phyloP scores from a whole-genome alignment of 305 asterid genomes.

The Fraxinus platypoda region DNA sequence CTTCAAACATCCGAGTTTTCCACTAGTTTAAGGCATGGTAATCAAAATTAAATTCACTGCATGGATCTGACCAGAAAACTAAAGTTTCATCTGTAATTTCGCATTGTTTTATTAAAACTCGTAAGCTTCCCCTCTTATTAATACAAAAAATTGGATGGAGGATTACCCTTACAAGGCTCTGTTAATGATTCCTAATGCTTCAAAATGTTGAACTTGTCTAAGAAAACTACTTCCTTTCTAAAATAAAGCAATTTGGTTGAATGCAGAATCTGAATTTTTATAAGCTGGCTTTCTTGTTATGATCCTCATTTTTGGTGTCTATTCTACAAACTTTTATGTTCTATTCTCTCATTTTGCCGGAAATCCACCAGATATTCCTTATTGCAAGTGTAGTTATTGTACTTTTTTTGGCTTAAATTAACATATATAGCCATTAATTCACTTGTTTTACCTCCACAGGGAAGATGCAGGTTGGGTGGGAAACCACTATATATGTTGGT shows the following conservation, averaged over 20 bases:
- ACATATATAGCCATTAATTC: neutral
- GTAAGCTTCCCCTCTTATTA: neutral
- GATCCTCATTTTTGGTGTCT: neutral
- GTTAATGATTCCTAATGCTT: neutral
- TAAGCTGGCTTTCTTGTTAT: neutral
- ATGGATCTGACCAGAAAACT: neutral
- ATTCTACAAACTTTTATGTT: neutral
- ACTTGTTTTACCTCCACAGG: conserved; percentile 33
- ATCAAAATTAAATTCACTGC: neutral
- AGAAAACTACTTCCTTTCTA: neutral
- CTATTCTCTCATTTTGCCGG: neutral
- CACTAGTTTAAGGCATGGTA: neutral
- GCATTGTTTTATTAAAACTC: neutral
- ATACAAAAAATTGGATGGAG: neutral
- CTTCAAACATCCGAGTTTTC: neutral
- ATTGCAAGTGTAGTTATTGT: neutral
- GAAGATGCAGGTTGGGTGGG: conserved; percentile 46
- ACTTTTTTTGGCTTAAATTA: neutral
- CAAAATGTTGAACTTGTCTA: neutral
- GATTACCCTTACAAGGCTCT: neutral
- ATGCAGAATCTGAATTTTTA: neutral
- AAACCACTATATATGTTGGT: conserved; percentile 65
- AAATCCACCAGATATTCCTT: neutral
- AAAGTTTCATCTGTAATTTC: neutral
- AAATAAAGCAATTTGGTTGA: neutral